Percentiles rank a stretch among this genome's conserved stretches.
These are phyloP conservation scores for Cladophialophora carrionii DNA, from an alignment of 2,329 filamentous ascomycete species.

Conservation along the genomic window DNA sequence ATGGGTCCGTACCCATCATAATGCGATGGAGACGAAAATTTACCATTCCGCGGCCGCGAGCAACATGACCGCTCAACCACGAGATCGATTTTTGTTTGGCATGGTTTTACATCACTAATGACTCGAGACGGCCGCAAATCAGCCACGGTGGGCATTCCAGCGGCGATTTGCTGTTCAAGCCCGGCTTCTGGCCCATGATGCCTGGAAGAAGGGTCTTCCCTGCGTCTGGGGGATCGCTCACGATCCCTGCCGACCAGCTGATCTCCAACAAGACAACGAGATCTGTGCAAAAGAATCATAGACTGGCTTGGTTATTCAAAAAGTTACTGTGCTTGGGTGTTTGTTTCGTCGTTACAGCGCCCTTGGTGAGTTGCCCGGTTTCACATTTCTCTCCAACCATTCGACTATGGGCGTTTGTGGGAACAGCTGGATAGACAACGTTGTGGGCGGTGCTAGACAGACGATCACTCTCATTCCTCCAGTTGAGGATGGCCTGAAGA, in stretches of 20 bases:
- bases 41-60: slow-evolving; percentile 11
- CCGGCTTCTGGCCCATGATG: not conserved
- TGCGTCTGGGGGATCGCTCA: not conserved
- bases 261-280: slow-evolving; percentile 2
- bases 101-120: slow-evolving; percentile 25
- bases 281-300: slow-evolving; percentile 18
- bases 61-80: slow-evolving; percentile 6
- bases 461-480: not conserved
- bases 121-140: slow-evolving; percentile 24
- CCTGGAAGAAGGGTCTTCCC: not conserved
- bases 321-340: slow-evolving; percentile 9
- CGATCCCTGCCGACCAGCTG: not conserved
- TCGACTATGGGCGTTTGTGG: slow-evolving; percentile 14
- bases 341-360: slow-evolving; percentile 2
- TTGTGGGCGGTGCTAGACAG: slow-evolving; percentile 4
- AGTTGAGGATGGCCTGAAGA: slow-evolving; percentile 7
- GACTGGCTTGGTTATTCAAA: slow-evolving; percentile 19
- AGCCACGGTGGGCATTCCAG: not conserved
- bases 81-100: slow-evolving; percentile 6
- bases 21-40: slow-evolving; percentile 15
- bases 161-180: not conserved
- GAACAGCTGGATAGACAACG: slow-evolving; percentile 16
- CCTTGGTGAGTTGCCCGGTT: not conserved
- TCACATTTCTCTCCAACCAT: slow-evolving; percentile 1
- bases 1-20: slow-evolving; percentile 4